These are phyloP conservation scores for Daldinia grandis DNA, from an alignment of 495 filamentous ascomycete genomes.

Conservation along the genomic window DNA sequence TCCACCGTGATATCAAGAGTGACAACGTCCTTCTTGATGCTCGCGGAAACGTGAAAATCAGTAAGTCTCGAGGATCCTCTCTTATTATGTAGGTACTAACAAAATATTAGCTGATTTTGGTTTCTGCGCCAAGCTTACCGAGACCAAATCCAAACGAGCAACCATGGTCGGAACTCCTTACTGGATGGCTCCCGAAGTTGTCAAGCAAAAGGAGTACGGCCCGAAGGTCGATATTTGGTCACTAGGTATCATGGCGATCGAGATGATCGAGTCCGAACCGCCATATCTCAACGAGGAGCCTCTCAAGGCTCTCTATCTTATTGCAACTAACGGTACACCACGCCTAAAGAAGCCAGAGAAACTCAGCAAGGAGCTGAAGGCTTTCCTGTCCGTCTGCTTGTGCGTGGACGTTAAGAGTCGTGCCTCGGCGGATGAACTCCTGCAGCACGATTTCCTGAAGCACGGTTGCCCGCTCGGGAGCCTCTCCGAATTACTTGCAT, in stretches of 20 bases:
- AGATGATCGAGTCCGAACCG: slow-evolving; percentile 99
- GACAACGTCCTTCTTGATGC: slow-evolving; percentile 96
- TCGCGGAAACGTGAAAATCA: slow-evolving; percentile 96
- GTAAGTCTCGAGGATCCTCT: slow-evolving; percentile 60
- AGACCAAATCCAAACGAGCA: slow-evolving; percentile 94
- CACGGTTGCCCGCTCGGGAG: slow-evolving; percentile 81
- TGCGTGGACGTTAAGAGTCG: slow-evolving; percentile 96
- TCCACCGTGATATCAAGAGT: slow-evolving; percentile 98
- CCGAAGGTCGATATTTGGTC: slow-evolving; percentile 99
- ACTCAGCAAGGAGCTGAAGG: slow-evolving; percentile 94
- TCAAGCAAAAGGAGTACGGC: slow-evolving; percentile 98
- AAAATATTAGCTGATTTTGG: slow-evolving; percentile 84
- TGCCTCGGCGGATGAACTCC: slow-evolving; percentile 86
- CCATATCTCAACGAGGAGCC: slow-evolving; percentile 98
- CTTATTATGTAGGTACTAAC: slow-evolving; percentile 45
- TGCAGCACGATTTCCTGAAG: slow-evolving; percentile 80
- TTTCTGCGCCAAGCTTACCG: slow-evolving; percentile 98
- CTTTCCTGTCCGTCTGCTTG: slow-evolving; percentile 92
- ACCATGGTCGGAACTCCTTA: slow-evolving; percentile 99
- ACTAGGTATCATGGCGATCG: slow-evolving; percentile 98
- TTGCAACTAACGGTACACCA: slow-evolving; percentile 97
- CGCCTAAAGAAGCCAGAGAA: slow-evolving; percentile 97
- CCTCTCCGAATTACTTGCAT: slow-evolving; percentile 85
- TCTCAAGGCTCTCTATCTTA: slow-evolving; percentile 94
- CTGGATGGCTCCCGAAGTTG: slow-evolving; percentile 99